Conservation (phyloP, 805 yeast genomes). For the Monosporozyma yasuniensis region DNA sequence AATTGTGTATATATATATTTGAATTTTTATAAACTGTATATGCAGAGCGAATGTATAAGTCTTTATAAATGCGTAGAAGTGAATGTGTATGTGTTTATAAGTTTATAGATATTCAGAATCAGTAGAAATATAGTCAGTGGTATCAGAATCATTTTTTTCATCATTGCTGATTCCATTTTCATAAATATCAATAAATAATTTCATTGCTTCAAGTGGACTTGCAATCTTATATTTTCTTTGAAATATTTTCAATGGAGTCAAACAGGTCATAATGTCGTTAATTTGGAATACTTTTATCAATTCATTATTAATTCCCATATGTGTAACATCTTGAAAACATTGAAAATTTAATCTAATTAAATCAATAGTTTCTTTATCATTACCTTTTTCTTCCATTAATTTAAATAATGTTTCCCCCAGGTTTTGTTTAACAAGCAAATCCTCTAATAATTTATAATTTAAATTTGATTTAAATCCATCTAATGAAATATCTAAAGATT, state of each 20-base stretch:
- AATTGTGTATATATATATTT: too few relatives aligned
- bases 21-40: too few relatives aligned
- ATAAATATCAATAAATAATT: constrained; percentile 21
- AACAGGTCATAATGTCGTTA: constrained; percentile 67
- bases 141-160: neutral
- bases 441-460: constrained; percentile 39
- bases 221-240: constrained; percentile 39
- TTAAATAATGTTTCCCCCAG: neutral
- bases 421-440: constrained; percentile 1
- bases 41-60: too few relatives aligned
- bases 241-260: constrained; percentile 54
- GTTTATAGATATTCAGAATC: too few relatives aligned
- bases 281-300: constrained; percentile 67
- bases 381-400: constrained; percentile 27
- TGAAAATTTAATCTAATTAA: constrained; percentile 29
- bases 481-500: constrained; percentile 57
- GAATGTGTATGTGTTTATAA: too few relatives aligned
- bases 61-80: too few relatives aligned
- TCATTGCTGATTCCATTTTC: neutral
- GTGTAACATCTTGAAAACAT: constrained; percentile 41
- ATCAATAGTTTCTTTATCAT: constrained; percentile 12
- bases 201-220: constrained; percentile 50
- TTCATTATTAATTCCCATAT: constrained; percentile 54
- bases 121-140: neutral
- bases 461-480: constrained; percentile 39